Conservation (phyloP, 306 rosid genomes). For the Dalbergia oliveri region DNA sequence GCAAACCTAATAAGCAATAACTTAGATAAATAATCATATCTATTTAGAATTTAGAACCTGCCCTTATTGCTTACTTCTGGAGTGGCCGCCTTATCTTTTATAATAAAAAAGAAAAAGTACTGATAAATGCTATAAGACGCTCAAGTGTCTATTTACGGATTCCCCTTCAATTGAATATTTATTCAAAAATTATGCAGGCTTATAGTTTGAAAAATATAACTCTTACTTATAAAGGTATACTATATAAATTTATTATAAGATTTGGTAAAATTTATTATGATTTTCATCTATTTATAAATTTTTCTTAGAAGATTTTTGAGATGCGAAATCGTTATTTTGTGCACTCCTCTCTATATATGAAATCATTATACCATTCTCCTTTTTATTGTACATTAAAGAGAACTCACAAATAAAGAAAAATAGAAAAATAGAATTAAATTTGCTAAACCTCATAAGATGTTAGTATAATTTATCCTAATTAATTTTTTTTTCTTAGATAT, state of each 20-base stretch:
- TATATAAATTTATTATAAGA: too few species aligned
- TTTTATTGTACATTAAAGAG: too few species aligned
- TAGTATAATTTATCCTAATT: too few species aligned
- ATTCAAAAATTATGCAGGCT: background rate
- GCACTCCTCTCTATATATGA: too few species aligned
- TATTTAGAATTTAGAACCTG: background rate
- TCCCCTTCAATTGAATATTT: background rate
- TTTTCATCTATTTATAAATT: too few species aligned
- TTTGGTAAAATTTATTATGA: too few species aligned
- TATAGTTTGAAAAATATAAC: background rate
- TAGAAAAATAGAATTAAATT: too few species aligned
- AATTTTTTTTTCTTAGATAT: background rate
- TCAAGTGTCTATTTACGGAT: background rate
- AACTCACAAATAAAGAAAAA: too few species aligned
- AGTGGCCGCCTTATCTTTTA: background rate
- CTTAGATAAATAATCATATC: background rate
- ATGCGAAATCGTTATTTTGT: too few species aligned
- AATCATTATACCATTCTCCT: too few species aligned
- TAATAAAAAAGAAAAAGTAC: background rate
- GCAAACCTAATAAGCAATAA: slow-evolving; percentile 36
- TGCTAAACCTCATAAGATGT: too few species aligned
- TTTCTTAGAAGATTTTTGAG: too few species aligned
- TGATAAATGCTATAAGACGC: background rate
- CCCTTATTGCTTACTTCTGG: background rate
- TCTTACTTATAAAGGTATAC: background rate